phyloP scores from a whole-genome alignment of 345 rosid genomes.

The Populus pruinosa region DNA sequence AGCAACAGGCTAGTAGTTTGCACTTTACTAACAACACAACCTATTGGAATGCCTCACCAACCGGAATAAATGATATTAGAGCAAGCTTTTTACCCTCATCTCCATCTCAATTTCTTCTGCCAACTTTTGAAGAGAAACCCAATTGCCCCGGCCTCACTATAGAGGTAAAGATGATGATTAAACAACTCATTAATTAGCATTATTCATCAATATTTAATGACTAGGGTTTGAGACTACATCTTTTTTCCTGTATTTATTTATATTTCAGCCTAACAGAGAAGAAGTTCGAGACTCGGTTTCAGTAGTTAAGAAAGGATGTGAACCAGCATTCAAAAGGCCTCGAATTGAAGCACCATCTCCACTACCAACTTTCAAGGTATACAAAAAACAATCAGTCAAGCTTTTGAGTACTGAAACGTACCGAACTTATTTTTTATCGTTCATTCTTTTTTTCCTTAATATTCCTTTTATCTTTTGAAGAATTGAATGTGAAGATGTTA shows the following conservation, averaged over 20 bases:
- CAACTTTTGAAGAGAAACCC: conserved; percentile 35
- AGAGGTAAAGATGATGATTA: background rate
- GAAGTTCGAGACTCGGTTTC: conserved; percentile 14
- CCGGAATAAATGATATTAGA: background rate
- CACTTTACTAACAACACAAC: conserved; percentile 20
- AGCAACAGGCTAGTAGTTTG: conserved; percentile 12
- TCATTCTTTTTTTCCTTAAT: background rate
- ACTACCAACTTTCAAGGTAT: conserved; percentile 33
- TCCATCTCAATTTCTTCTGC: conserved; percentile 18
- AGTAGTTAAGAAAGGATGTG: conserved; percentile 22
- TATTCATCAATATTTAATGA: background rate
- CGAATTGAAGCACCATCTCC: conserved; percentile 35
- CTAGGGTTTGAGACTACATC: background rate
- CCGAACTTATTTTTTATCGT: background rate
- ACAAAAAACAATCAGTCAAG: background rate
- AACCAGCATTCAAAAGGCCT: conserved; percentile 27
- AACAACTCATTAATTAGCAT: background rate
- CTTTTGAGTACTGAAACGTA: background rate
- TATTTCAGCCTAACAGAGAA: conserved; percentile 9
- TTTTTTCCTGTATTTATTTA: background rate
- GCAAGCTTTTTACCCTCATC: conserved; percentile 12
- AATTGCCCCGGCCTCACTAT: conserved; percentile 22
- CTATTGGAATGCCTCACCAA: conserved; percentile 24
- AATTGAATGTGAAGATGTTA: background rate
- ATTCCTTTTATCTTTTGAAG: background rate